Evolutionary conservation across 78 protist species (phyloP).

Genomic region (Corallochytrium limacisporum): DNA sequence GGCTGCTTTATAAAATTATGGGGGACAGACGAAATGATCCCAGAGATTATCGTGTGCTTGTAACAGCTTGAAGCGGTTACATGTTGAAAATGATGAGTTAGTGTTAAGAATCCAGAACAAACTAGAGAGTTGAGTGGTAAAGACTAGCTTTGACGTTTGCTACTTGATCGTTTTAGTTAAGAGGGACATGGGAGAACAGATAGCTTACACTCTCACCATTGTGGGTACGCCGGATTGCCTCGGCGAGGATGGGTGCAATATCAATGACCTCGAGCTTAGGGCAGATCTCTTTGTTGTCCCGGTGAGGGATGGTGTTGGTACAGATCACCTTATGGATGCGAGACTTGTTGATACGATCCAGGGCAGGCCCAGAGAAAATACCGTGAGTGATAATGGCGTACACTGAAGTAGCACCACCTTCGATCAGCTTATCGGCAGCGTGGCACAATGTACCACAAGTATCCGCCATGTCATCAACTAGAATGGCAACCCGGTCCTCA

Average conservation of each 20-base stretch:
- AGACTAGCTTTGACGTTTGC: no score
- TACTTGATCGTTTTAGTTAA: conserved; percentile 1
- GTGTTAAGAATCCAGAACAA: no score
- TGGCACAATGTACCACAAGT: conserved; percentile 66
- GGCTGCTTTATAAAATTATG: no score
- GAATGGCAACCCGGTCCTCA: conserved; percentile 32
- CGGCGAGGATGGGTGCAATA: conserved; percentile 57
- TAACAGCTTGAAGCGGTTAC: no score
- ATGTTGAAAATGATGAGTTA: no score
- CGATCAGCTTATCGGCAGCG: conserved; percentile 47
- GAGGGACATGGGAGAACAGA: conserved; percentile 24
- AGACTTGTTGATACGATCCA: conserved; percentile 43
- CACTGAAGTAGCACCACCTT: conserved; percentile 38
- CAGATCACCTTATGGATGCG: conserved; percentile 32
- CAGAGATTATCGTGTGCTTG: no score
- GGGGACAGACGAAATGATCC: no score
- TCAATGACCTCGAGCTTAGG: conserved; percentile 27
- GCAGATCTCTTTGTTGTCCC: conserved; percentile 40
- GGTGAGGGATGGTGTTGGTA: conserved; percentile 66
- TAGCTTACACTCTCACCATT: conserved; percentile 58
- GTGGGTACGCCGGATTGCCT: conserved; percentile 73
- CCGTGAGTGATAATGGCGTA: conserved; percentile 38
- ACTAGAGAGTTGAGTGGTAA: no score
- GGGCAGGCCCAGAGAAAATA: conserved; percentile 32
- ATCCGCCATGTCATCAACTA: conserved; percentile 70